Evolutionary conservation across 345 rosid species (phyloP).

Genomic region (Boechera divaricarpa): DNA sequence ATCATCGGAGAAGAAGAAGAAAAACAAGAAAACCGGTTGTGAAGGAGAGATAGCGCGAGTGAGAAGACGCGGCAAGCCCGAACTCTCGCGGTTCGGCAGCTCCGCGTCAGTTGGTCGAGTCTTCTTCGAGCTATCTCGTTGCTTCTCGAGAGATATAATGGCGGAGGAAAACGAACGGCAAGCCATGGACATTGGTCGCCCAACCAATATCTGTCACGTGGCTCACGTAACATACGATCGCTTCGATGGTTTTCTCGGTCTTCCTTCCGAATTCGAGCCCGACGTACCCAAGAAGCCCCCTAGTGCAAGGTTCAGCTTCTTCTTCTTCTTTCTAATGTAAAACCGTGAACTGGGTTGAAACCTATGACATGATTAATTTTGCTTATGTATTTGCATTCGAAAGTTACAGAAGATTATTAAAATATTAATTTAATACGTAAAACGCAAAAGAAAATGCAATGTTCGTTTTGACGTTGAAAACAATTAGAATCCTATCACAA

Average conservation of each 20-base stretch:
- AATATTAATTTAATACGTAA: neutral
- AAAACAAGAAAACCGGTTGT: slow-evolving; percentile 4
- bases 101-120: slow-evolving; percentile 38
- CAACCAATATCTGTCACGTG: slow-evolving; percentile 85
- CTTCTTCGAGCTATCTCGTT: slow-evolving; percentile 37
- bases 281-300: slow-evolving; percentile 85
- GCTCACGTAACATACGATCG: slow-evolving; percentile 94
- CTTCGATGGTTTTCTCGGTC: slow-evolving; percentile 89
- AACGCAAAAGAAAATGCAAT: neutral
- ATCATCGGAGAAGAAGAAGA: neutral
- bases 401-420: neutral
- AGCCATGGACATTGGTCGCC: slow-evolving; percentile 82
- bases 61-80: slow-evolving; percentile 36
- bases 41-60: slow-evolving; percentile 35
- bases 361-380: neutral
- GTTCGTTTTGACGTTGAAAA: neutral
- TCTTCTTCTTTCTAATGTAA: neutral
- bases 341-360: neutral
- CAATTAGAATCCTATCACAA: neutral
- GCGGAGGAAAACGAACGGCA: slow-evolving; percentile 47
- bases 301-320: slow-evolving; percentile 73
- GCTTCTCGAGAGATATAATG: slow-evolving; percentile 39
- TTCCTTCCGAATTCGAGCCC: slow-evolving; percentile 91
- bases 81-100: slow-evolving; percentile 41
- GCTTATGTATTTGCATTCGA: neutral